Percentiles rank a stretch among this genome's conserved stretches.
Evolutionary conservation across 1,284 basidiomycete genomes (phyloP).

Genomic region (Grifola frondosa): DNA sequence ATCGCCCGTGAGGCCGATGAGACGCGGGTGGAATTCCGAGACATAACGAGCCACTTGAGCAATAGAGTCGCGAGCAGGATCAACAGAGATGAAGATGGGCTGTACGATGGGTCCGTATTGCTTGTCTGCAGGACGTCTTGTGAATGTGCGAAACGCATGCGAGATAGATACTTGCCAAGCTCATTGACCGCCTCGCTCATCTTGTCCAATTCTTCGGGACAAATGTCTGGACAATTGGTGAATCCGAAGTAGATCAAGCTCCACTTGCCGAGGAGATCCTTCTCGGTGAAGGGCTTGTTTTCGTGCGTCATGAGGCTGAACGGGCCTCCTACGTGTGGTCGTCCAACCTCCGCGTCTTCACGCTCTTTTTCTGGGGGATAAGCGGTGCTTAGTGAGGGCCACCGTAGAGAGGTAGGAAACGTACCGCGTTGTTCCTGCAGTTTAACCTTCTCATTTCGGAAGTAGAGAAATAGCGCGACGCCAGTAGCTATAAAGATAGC

Average conservation of each 20-base stretch:
- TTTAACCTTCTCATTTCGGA: constrained; percentile 83
- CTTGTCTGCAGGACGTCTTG: constrained; percentile 51
- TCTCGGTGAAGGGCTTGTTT: constrained; percentile 75
- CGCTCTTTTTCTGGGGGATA: constrained; percentile 60
- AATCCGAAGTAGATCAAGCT: constrained; percentile 96
- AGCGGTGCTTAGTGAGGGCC: not conserved
- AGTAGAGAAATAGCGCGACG: constrained; percentile 84
- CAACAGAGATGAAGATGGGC: constrained; percentile 94
- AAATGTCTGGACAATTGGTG: constrained; percentile 98
- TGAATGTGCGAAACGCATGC: constrained; percentile 2
- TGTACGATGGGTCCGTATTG: constrained; percentile 64
- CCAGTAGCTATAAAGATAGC: constrained; percentile 84
- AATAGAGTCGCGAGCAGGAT: constrained; percentile 89
- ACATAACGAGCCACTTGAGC: constrained; percentile 60
- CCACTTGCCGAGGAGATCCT: constrained; percentile 85
- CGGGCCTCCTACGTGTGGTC: constrained; percentile 87
- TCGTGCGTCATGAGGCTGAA: constrained; percentile 76
- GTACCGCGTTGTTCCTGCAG: constrained; percentile 56
- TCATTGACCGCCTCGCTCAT: constrained; percentile 81
- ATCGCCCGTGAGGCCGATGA: constrained; percentile 86
- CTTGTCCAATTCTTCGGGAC: constrained; percentile 98
- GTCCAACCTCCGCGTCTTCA: constrained; percentile 54
- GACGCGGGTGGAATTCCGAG: constrained; percentile 87
- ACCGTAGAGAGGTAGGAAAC: constrained; percentile 10
- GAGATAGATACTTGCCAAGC: constrained; percentile 53